Evolutionary conservation across 1,284 basidiomycete genomes (phyloP).

Genomic region (Pseudozyma tsukubaensis): DNA sequence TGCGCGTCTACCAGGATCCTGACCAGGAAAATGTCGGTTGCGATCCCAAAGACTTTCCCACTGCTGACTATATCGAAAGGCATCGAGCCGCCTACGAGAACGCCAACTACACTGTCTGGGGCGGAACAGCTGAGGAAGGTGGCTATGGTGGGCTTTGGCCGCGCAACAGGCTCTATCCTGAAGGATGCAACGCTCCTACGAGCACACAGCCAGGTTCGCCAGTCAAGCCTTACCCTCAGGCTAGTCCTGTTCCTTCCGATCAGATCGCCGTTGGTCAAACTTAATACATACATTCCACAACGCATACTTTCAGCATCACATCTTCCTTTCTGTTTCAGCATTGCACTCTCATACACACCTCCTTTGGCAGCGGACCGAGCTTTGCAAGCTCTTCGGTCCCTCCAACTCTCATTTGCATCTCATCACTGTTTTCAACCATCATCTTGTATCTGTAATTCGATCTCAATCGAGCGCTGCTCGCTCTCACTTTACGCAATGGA

Average conservation of each 20-base stretch:
- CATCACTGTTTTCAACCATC: background rate
- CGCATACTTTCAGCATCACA: background rate
- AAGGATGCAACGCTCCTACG: conserved; percentile 36
- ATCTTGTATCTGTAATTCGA: conserved; percentile 6
- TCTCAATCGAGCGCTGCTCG: background rate
- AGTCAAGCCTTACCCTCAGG: conserved; percentile 41
- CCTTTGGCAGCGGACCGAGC: conserved; percentile 7
- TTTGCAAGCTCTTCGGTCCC: conserved; percentile 13
- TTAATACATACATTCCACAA: background rate
- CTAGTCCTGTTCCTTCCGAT: conserved; percentile 32
- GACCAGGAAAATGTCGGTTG: conserved; percentile 56
- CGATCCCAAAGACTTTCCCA: conserved; percentile 71
- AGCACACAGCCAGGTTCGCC: conserved; percentile 41
- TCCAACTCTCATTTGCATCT: conserved; percentile 4
- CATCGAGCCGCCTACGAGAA: conserved; percentile 56
- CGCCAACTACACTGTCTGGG: conserved; percentile 60
- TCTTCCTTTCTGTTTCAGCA: background rate
- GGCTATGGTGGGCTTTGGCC: conserved; percentile 62
- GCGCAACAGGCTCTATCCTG: conserved; percentile 50
- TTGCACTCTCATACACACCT: background rate
- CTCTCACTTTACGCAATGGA: conserved; percentile 5
- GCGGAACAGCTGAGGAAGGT: conserved; percentile 49
- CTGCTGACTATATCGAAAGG: conserved; percentile 72
- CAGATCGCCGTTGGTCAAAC: conserved; percentile 40
- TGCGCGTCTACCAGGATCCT: conserved; percentile 57